Percentiles rank a stretch among this genome's conserved stretches.
phyloP scores from a whole-genome alignment of 345 rosid genomes.

The Fremontodendron californicum region DNA sequence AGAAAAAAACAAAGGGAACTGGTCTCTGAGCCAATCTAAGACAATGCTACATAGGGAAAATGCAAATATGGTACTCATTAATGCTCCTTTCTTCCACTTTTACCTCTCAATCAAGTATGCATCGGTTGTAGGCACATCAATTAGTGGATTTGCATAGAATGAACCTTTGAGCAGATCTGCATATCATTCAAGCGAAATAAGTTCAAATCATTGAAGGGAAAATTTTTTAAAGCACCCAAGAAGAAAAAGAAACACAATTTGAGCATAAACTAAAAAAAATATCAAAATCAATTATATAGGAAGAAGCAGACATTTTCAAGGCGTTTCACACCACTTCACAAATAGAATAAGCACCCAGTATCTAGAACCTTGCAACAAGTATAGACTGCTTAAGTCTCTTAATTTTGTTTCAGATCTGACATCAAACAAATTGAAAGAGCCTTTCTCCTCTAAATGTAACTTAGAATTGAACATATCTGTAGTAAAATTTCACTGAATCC shows the following conservation, averaged over 20 bases:
- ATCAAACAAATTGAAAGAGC: background rate
- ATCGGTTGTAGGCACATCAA: conserved; percentile 72
- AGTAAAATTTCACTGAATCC: background rate
- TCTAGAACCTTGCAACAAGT: background rate
- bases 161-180: conserved; percentile 85
- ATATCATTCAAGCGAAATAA: conserved; percentile 16
- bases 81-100: background rate
- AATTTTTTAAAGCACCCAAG: background rate
- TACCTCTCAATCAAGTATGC: conserved; percentile 52
- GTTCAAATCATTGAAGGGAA: background rate
- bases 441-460: background rate
- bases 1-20: background rate
- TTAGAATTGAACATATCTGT: background rate
- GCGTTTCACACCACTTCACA: background rate
- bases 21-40: background rate
- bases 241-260: background rate
- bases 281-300: background rate
- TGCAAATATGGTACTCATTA: conserved; percentile 9
- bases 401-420: background rate
- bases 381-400: conserved; percentile 2
- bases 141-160: conserved; percentile 75
- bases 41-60: background rate
- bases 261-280: background rate
- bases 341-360: background rate
- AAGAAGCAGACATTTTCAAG: background rate